Evolutionary conservation across 768 basidiomycete species (phyloP), one percentile per base, ranked within the genome.

Genomic region (Suillus paluster): DNA sequence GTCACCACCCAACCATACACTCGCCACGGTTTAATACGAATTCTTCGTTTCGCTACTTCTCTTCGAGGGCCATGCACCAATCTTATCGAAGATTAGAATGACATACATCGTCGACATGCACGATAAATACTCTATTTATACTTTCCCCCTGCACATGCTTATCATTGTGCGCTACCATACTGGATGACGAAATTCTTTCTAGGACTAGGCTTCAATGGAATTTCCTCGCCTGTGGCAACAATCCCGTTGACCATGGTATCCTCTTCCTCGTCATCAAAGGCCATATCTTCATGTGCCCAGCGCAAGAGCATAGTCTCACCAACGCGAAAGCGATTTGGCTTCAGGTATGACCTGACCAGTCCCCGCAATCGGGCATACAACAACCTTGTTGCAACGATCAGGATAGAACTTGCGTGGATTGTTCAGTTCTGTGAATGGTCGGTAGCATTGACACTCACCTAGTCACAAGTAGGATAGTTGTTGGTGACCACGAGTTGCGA

Each of bases 201-300:
- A 17, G 45, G 60, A 33, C 25, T 57, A 41, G 60, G 60, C 15
- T 61, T 61, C 6, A 61, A 36, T 12, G 54, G 60, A n/a, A 61
- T 61, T 19, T 25, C 42, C 39, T 61, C 55, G 39, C 38, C 45
- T 30, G 45, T 19, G 15, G 21, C 17, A 23, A 45, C 7, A 11
- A 34, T 38, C 38, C 38, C 38, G 38, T 38, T 38, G 38, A 38
- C 38, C 38, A 38, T 38, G 38, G 39, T 42, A 38, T 50, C 45
- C n/a, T 33, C 54, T 61, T 57, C 55, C 21, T 46, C 53, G 45
- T 49, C 54, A 36, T 57, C 21, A n/a, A 49, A 11, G 15, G 9
- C 10, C 21, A 45, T 34, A 34, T 56, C 60, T 41, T 61, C 60
- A 33, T 19, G 10, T 12, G 60, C 44, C 60, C 60, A 57, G 17